Percentiles rank a stretch among this genome's conserved stretches.
These are phyloP conservation scores for Macadamia integrifolia DNA, from an alignment of 164 flowering plant genomes.

Conservation along the genomic window DNA sequence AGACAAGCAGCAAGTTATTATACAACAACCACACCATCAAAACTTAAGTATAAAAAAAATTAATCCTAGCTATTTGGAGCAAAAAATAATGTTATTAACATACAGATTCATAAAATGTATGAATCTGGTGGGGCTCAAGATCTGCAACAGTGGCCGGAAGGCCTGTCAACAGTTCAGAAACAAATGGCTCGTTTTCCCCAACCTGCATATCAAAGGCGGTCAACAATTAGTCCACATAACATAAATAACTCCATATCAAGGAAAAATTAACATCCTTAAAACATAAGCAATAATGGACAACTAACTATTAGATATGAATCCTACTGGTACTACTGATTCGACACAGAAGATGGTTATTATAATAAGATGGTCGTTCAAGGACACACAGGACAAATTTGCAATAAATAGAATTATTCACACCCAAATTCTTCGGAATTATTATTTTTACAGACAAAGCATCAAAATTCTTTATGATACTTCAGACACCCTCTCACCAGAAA, in stretches of 20 bases:
- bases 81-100: conserved; percentile 17
- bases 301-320: background rate
- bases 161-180: conserved; percentile 87
- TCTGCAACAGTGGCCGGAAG: conserved; percentile 78
- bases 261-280: too few species aligned
- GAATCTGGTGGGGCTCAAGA: conserved; percentile 97
- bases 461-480: too few species aligned
- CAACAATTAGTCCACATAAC: background rate
- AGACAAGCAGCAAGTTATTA: background rate
- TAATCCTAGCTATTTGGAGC: background rate
- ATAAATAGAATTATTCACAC: too few species aligned
- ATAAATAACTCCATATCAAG: background rate
- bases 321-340: too few species aligned
- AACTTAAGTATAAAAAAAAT: background rate
- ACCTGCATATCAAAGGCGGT: conserved; percentile 44
- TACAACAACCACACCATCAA: background rate
- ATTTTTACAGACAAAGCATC: too few species aligned
- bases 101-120: conserved; percentile 98
- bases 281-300: too few species aligned
- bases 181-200: conserved; percentile 95
- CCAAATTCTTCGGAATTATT: too few species aligned
- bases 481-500: too few species aligned
- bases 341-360: background rate
- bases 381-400: background rate
- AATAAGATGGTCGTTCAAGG: background rate